Conservation (phyloP, 2,329 filamentous ascomycete genomes). For the Fusarium brachygibbosum region DNA sequence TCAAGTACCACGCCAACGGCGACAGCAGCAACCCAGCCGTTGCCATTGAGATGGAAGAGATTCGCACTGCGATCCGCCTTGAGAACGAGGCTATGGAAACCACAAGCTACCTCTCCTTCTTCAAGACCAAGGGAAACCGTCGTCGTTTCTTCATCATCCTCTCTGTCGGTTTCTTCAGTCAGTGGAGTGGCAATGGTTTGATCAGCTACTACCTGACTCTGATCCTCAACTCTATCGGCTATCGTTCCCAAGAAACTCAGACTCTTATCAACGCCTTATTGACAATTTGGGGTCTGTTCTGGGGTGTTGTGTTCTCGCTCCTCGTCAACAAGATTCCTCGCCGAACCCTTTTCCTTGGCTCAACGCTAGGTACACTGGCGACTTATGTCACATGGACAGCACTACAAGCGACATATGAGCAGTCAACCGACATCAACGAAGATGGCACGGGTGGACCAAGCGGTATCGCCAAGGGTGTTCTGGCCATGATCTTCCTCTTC, state of each 20-base stretch:
- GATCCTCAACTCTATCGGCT: slow-evolving; percentile 25
- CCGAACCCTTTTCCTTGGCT: slow-evolving; percentile 14
- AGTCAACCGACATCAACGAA: slow-evolving; percentile 11
- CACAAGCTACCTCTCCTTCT: slow-evolving; percentile 19
- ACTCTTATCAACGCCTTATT: slow-evolving; percentile 14
- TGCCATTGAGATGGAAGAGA: slow-evolving; percentile 20
- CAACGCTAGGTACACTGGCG: slow-evolving; percentile 15
- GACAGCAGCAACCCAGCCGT: slow-evolving; percentile 17
- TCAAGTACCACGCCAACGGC: slow-evolving; percentile 24
- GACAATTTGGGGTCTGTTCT: slow-evolving; percentile 17
- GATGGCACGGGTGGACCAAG: slow-evolving; percentile 20
- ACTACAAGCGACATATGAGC: slow-evolving; percentile 13
- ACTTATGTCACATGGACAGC: slow-evolving; percentile 19
- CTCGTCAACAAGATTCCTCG: slow-evolving; percentile 20
- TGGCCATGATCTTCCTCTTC: slow-evolving; percentile 28
- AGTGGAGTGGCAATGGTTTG: slow-evolving; percentile 20
- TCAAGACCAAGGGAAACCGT: slow-evolving; percentile 23
- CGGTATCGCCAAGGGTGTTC: slow-evolving; percentile 18
- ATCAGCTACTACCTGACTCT: slow-evolving; percentile 26
- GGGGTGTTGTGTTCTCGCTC: slow-evolving; percentile 16
- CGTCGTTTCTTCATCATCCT: slow-evolving; percentile 28
- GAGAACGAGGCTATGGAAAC: slow-evolving; percentile 16
- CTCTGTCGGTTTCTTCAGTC: slow-evolving; percentile 18
- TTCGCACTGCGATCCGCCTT: slow-evolving; percentile 15
- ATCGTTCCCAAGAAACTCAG: slow-evolving; percentile 16